phyloP scores from a whole-genome alignment of 192 early-diverging fungal genomes.

The Diversispora eburnea region DNA sequence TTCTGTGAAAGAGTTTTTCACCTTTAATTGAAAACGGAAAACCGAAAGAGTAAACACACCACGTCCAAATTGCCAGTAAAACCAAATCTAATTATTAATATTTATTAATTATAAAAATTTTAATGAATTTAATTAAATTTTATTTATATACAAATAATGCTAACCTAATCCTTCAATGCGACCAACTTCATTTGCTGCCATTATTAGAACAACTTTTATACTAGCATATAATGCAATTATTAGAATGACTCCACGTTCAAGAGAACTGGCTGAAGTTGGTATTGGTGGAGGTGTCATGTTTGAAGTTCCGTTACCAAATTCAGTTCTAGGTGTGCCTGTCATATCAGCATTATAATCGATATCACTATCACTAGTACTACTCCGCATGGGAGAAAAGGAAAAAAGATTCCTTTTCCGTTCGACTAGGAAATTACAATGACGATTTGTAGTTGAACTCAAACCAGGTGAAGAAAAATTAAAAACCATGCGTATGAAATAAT shows the following conservation, averaged over 20 bases:
- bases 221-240: conserved; percentile 5
- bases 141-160: neutral
- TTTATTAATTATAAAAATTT: neutral
- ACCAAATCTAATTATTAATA: conserved; percentile 22
- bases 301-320: neutral
- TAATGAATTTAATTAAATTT: neutral
- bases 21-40: conserved; percentile 8
- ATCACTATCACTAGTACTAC: conserved; percentile 17
- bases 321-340: neutral
- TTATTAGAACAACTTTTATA: neutral
- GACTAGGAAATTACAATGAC: conserved; percentile 23
- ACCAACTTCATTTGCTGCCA: conserved; percentile 20
- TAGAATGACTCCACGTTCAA: conserved; percentile 11
- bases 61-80: conserved; percentile 26
- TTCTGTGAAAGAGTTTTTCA: conserved; percentile 18
- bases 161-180: conserved; percentile 23
- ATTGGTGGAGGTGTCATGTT: neutral
- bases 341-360: neutral
- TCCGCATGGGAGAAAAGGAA: conserved; percentile 19
- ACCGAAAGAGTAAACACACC: conserved; percentile 22
- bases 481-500: conserved; percentile 32
- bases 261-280: neutral
- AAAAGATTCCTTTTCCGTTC: conserved; percentile 21
- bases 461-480: conserved; percentile 9
- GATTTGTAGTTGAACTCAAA: conserved; percentile 11